Evolutionary conservation across 306 rosid genomes (phyloP).

Genomic region (Fagus sylvatica): DNA sequence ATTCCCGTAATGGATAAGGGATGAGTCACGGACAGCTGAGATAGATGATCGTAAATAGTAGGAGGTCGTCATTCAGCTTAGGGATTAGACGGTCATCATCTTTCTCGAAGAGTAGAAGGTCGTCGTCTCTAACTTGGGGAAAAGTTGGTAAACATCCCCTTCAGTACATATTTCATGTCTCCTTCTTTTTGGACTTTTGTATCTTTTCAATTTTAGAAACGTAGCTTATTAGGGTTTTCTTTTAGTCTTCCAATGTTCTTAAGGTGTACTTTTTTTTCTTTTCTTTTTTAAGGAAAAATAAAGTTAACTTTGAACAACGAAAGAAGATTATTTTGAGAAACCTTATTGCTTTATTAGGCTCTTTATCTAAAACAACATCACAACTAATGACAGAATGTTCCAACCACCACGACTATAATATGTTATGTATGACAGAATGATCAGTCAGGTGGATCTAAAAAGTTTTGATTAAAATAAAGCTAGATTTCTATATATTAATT

Average conservation of each 20-base stretch:
- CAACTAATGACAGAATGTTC: conserved; percentile 15
- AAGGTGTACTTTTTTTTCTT: not conserved
- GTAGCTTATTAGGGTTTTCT: not conserved
- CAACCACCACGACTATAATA: not conserved
- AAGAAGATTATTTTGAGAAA: not conserved
- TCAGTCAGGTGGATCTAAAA: too few species aligned
- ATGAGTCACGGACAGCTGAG: too few species aligned
- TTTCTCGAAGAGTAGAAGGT: too few species aligned
- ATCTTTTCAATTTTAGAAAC: not conserved
- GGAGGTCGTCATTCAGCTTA: too few species aligned
- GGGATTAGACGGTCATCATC: too few species aligned
- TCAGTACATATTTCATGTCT: not conserved
- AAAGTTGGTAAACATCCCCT: too few species aligned
- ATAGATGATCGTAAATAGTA: too few species aligned
- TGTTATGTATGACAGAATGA: not conserved
- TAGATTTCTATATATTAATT: not conserved
- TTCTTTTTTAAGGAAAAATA: not conserved
- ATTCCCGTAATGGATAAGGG: too few species aligned
- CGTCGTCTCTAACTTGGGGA: too few species aligned
- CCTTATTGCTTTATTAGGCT: not conserved
- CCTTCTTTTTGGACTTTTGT: not conserved
- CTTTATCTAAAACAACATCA: conserved; percentile 4
- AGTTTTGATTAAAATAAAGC: too few species aligned
- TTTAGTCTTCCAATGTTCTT: not conserved
- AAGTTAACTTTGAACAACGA: not conserved